Evolutionary conservation across 2,329 filamentous ascomycete genomes (phyloP).

Genomic region (Sclerotinia spermophila): DNA sequence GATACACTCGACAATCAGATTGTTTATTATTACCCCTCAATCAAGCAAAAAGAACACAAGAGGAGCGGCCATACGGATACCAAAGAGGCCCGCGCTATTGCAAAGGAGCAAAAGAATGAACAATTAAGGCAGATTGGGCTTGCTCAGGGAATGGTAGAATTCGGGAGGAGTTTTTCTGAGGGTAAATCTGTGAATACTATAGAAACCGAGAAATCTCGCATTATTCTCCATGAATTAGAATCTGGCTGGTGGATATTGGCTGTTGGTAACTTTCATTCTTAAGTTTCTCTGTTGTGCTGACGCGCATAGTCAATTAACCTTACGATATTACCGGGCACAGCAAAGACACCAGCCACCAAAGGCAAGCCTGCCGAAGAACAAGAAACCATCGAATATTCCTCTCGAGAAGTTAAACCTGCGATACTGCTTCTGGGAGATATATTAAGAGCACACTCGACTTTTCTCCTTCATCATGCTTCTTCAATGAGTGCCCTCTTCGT

Average conservation of each 20-base stretch:
- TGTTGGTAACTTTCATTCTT: slow-evolving; percentile 49
- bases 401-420: slow-evolving; percentile 82
- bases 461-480: slow-evolving; percentile 80
- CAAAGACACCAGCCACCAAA: slow-evolving; percentile 38
- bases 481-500: slow-evolving; percentile 69
- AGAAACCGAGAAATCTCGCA: slow-evolving; percentile 84
- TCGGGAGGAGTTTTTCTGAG: slow-evolving; percentile 81
- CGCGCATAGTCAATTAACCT: slow-evolving; percentile 68
- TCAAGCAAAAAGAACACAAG: slow-evolving; percentile 18
- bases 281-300: slow-evolving; percentile 21
- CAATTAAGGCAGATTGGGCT: slow-evolving; percentile 88
- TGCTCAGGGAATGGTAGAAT: slow-evolving; percentile 93
- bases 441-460: slow-evolving; percentile 74
- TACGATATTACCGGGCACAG: slow-evolving; percentile 65
- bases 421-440: slow-evolving; percentile 76
- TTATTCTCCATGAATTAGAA: slow-evolving; percentile 84
- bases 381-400: slow-evolving; percentile 69
- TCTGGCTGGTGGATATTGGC: slow-evolving; percentile 93
- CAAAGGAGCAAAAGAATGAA: slow-evolving; percentile 72
- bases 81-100: slow-evolving; percentile 34
- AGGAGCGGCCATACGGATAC: slow-evolving; percentile 1
- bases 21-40: slow-evolving; percentile 69
- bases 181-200: slow-evolving; percentile 75
- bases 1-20: slow-evolving; percentile 71
- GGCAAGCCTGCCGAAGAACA: slow-evolving; percentile 26